These are phyloP conservation scores for Metarhizium sp. DNA, from an alignment of 2,329 filamentous ascomycete species.

Conservation along the genomic window DNA sequence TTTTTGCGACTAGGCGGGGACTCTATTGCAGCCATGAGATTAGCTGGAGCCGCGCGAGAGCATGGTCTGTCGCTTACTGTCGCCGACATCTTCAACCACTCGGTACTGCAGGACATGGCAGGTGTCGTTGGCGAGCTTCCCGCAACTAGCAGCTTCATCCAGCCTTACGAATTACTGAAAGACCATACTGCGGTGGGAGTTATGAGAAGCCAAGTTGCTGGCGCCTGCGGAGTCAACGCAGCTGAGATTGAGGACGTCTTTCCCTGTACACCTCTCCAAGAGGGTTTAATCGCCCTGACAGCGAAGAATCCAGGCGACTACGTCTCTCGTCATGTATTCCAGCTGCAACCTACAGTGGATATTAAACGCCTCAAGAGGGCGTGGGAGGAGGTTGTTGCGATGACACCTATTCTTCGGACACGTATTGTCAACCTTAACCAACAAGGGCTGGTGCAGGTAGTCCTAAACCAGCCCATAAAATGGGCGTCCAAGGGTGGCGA, in stretches of 20 bases:
- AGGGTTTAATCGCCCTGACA: slow-evolving; percentile 11
- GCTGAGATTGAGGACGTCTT: slow-evolving; percentile 23
- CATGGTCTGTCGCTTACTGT: slow-evolving; percentile 28
- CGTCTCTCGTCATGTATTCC: slow-evolving; percentile 8
- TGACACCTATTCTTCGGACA: slow-evolving; percentile 9
- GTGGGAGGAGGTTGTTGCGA: slow-evolving; percentile 9
- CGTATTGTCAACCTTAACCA: slow-evolving; percentile 7
- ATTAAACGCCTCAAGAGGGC: slow-evolving; percentile 4
- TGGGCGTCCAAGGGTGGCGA: slow-evolving; percentile 1
- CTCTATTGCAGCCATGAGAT: slow-evolving; percentile 36
- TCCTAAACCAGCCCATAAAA: slow-evolving; percentile 2
- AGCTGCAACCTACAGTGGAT: slow-evolving; percentile 8
- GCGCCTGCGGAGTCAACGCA: slow-evolving; percentile 1
- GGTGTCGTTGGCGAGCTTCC: neutral
- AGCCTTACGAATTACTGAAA: neutral
- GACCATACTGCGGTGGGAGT: neutral
- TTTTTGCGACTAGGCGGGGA: slow-evolving; percentile 39
- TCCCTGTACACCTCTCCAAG: slow-evolving; percentile 13
- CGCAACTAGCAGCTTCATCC: neutral
- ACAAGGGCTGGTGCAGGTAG: slow-evolving; percentile 11
- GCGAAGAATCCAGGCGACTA: slow-evolving; percentile 9
- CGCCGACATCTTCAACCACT: slow-evolving; percentile 28
- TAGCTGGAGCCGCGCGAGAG: slow-evolving; percentile 20
- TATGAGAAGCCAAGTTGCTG: neutral
- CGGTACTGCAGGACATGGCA: slow-evolving; percentile 3